Percentiles rank a stretch among this genome's conserved stretches.
These are phyloP conservation scores for Debaryomyces robertsiae DNA, from an alignment of 1,139 yeast species.

Conservation along the genomic window DNA sequence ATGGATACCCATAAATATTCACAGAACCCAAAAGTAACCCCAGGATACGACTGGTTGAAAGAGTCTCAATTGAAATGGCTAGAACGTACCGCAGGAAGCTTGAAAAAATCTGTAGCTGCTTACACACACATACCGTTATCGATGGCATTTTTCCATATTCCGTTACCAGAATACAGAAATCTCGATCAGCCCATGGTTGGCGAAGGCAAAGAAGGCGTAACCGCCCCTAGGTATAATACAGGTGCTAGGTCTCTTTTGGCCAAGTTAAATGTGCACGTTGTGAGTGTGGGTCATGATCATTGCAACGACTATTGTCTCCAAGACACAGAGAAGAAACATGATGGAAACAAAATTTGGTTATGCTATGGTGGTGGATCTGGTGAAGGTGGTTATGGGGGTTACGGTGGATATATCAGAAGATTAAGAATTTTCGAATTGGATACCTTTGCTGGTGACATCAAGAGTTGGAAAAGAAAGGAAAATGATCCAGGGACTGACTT, in stretches of 20 bases:
- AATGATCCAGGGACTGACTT: slow-evolving; percentile 50
- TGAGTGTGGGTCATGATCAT: slow-evolving; percentile 91
- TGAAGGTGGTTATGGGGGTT: slow-evolving; percentile 94
- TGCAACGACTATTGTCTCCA: slow-evolving; percentile 84
- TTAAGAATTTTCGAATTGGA: slow-evolving; percentile 72
- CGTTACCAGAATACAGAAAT: slow-evolving; percentile 77
- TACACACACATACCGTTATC: slow-evolving; percentile 55
- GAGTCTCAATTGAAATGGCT: slow-evolving; percentile 69
- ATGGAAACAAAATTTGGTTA: slow-evolving; percentile 63
- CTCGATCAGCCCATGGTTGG: slow-evolving; percentile 58
- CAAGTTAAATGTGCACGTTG: slow-evolving; percentile 67
- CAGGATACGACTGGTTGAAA: slow-evolving; percentile 88
- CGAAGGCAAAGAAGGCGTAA: slow-evolving; percentile 64
- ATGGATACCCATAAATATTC: slow-evolving; percentile 82
- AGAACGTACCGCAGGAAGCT: slow-evolving; percentile 38
- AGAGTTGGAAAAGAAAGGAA: slow-evolving; percentile 73
- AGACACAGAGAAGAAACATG: slow-evolving; percentile 35
- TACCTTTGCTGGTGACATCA: slow-evolving; percentile 51
- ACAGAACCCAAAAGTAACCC: slow-evolving; percentile 59
- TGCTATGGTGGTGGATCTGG: slow-evolving; percentile 95
- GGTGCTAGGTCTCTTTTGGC: slow-evolving; percentile 62
- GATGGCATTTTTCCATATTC: slow-evolving; percentile 94
- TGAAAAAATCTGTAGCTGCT: slow-evolving; percentile 32
- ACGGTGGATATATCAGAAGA: slow-evolving; percentile 80
- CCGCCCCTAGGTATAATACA: slow-evolving; percentile 74